A percentile compares a stretch with the other conserved stretches of the same genome.
phyloP scores from a whole-genome alignment of 192 early-diverging fungal species.

The Backusella macrospora region DNA sequence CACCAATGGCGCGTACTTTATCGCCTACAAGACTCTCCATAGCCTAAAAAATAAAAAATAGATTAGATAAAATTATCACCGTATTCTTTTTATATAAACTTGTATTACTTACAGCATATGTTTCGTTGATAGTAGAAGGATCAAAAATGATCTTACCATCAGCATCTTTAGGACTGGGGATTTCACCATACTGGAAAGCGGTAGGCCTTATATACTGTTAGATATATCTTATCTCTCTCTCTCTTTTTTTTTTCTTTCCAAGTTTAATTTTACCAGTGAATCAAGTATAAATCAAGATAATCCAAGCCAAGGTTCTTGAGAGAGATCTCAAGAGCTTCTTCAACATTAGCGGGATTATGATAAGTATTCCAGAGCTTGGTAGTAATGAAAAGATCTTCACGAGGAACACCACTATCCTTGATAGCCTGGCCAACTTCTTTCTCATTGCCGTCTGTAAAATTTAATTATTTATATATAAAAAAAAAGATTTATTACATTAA shows the following conservation, averaged over 20 bases:
- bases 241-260: neutral
- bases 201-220: conserved; percentile 11
- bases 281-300: conserved; percentile 82
- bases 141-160: conserved; percentile 34
- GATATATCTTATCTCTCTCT: neutral
- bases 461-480: conserved; percentile 7
- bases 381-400: conserved; percentile 77
- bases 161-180: conserved; percentile 4
- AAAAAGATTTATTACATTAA: too few relatives aligned
- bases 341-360: conserved; percentile 63
- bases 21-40: conserved; percentile 38
- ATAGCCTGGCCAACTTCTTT: conserved; percentile 76
- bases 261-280: conserved; percentile 50
- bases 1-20: conserved; percentile 63
- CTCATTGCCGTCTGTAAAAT: conserved; percentile 71
- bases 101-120: conserved; percentile 49
- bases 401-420: conserved; percentile 56
- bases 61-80: too few relatives aligned
- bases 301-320: conserved; percentile 71
- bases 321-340: conserved; percentile 61
- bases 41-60: conserved; percentile 34
- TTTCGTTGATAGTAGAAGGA: conserved; percentile 46
- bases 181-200: conserved; percentile 21
- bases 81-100: too few relatives aligned
- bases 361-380: conserved; percentile 66